phyloP scores from a whole-genome alignment of 371 early-diverging fungal species.

The Rhizopus sp. region DNA sequence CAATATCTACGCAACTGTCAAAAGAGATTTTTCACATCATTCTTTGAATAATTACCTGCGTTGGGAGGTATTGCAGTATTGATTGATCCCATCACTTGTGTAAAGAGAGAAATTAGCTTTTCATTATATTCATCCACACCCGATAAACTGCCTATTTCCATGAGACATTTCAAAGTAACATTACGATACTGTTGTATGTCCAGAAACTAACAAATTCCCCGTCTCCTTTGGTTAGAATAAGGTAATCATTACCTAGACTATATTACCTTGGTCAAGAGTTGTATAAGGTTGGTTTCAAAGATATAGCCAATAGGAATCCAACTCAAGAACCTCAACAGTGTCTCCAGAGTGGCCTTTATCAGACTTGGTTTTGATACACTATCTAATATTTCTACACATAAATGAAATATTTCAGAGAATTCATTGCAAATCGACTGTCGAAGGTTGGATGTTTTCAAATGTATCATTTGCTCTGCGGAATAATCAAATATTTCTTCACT shows the following conservation, averaged over 20 bases:
- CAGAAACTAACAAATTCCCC: slow-evolving; percentile 63
- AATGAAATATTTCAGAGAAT: slow-evolving; percentile 93
- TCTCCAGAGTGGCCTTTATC: slow-evolving; percentile 90
- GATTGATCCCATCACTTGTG: slow-evolving; percentile 73
- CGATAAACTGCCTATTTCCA: slow-evolving; percentile 87
- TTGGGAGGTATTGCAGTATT: slow-evolving; percentile 69
- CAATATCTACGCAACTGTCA: slow-evolving; percentile 20
- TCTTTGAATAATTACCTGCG: slow-evolving; percentile 18
- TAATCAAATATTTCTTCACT: slow-evolving; percentile 99
- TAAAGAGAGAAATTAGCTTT: slow-evolving; percentile 83
- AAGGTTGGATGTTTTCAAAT: slow-evolving; percentile 87
- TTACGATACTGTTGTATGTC: slow-evolving; percentile 86
- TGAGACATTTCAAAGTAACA: slow-evolving; percentile 91
- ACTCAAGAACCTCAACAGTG: slow-evolving; percentile 92
- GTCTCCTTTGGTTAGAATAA: background rate
- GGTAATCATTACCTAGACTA: background rate
- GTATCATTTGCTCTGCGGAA: slow-evolving; percentile 97
- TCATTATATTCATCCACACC: slow-evolving; percentile 75
- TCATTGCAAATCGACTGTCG: slow-evolving; percentile 95
- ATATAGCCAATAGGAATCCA: slow-evolving; percentile 98
- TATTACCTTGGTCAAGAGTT: slow-evolving; percentile 78
- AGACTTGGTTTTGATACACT: slow-evolving; percentile 87
- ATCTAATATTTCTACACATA: slow-evolving; percentile 95
- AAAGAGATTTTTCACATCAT: too few species aligned
- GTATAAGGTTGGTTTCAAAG: slow-evolving; percentile 94